Conservation (phyloP, 768 basidiomycete genomes). For the Boletus rubropictus region DNA sequence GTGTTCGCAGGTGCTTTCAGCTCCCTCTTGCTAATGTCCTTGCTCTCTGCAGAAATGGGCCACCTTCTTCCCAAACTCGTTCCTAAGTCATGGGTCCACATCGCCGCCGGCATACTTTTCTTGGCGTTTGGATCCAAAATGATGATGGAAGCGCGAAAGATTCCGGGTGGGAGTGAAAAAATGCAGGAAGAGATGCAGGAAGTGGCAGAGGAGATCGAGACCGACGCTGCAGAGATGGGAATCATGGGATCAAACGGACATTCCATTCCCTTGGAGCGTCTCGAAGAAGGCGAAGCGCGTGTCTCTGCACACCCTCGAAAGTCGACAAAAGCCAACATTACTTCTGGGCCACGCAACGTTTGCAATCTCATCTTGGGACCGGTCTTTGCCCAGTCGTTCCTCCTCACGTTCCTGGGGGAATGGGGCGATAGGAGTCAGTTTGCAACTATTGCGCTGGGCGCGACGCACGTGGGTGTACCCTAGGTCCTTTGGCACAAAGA, state of each 20-base stretch:
- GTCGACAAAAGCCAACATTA: constrained; percentile 23
- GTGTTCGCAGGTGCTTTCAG: constrained; percentile 89
- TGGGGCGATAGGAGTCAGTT: constrained; percentile 99
- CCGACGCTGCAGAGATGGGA: constrained; percentile 53
- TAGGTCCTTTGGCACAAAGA: not conserved
- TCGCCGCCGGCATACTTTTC: constrained; percentile 76
- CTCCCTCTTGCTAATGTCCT: constrained; percentile 87
- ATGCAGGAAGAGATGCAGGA: constrained; percentile 93
- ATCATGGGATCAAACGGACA: constrained; percentile 29
- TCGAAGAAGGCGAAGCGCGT: constrained; percentile 61
- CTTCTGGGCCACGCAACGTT: constrained; percentile 75
- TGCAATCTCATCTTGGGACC: constrained; percentile 80
- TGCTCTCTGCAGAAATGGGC: constrained; percentile 90
- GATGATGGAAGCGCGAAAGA: constrained; percentile 76
- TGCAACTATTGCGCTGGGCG: constrained; percentile 91
- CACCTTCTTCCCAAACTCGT: constrained; percentile 82
- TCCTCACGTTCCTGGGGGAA: constrained; percentile 96
- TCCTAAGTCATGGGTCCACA: constrained; percentile 61
- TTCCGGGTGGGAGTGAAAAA: constrained; percentile 74
- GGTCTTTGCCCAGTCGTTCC: constrained; percentile 91
- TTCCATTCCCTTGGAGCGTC: constrained; percentile 59
- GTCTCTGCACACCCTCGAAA: constrained; percentile 13
- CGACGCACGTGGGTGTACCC: constrained; percentile 71
- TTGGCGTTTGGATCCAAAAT: constrained; percentile 87
- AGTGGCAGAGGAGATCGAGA: constrained; percentile 92